Percentiles rank a stretch among this genome's conserved stretches.
Evolutionary conservation across 1,284 basidiomycete species (phyloP).

Genomic region (Puccinia hordei): DNA sequence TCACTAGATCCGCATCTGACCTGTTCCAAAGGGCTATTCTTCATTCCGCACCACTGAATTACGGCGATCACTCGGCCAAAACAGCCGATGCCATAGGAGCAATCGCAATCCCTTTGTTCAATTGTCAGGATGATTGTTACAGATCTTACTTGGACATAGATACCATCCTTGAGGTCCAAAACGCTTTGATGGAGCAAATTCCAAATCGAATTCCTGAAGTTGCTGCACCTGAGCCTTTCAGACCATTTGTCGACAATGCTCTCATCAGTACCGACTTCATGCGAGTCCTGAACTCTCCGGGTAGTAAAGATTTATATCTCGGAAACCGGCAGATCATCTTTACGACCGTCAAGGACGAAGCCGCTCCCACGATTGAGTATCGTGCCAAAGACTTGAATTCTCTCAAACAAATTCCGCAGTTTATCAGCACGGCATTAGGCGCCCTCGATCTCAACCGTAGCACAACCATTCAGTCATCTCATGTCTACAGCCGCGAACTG

Average conservation of each 20-base stretch:
- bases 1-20: constrained; percentile 54
- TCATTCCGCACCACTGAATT: constrained; percentile 84
- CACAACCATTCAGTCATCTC: background rate
- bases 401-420: constrained; percentile 62
- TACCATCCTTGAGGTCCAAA: constrained; percentile 65
- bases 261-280: constrained; percentile 46
- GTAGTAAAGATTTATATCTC: constrained; percentile 47
- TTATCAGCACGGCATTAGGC: constrained; percentile 4
- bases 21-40: constrained; percentile 67
- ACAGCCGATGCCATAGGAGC: constrained; percentile 67
- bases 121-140: constrained; percentile 64
- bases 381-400: constrained; percentile 59
- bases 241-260: constrained; percentile 51
- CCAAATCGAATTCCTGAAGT: constrained; percentile 63
- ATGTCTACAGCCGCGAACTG: constrained; percentile 27
- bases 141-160: constrained; percentile 64
- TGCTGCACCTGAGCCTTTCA: constrained; percentile 62
- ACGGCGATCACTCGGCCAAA: constrained; percentile 67
- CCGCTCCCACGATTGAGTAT: constrained; percentile 67
- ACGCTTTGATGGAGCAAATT: constrained; percentile 62
- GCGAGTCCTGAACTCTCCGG: constrained; percentile 37
- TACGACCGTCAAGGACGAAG: constrained; percentile 72
- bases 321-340: constrained; percentile 65
- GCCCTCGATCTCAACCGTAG: constrained; percentile 13
- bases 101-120: constrained; percentile 64